Conservation (phyloP, 1,284 basidiomycete genomes). For the Cutaneotrichosporon spelunceum region DNA sequence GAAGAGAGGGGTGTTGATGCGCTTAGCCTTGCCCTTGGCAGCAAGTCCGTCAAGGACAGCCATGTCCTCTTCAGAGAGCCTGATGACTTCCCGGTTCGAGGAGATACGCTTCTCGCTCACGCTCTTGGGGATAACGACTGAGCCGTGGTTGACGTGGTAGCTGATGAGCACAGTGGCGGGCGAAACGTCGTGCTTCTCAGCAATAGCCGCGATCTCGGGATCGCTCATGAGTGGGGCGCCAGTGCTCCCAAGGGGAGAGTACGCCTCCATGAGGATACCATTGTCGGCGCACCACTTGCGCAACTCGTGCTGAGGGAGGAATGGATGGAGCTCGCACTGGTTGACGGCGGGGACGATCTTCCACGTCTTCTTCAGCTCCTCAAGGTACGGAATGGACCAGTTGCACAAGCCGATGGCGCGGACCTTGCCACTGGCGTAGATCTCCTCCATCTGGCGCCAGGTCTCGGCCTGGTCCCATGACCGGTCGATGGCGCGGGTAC, state of each 20-base stretch:
- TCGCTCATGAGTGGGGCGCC: slow-evolving; percentile 53
- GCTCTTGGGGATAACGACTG: slow-evolving; percentile 55
- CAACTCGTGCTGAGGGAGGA: slow-evolving; percentile 52
- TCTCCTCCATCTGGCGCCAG: slow-evolving; percentile 51
- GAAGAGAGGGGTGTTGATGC: slow-evolving; percentile 39
- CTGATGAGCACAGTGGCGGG: slow-evolving; percentile 56
- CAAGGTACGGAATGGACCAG: slow-evolving; percentile 54
- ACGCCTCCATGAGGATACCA: slow-evolving; percentile 54
- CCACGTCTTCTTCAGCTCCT: slow-evolving; percentile 49
- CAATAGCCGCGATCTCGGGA: slow-evolving; percentile 45
- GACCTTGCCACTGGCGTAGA: slow-evolving; percentile 50
- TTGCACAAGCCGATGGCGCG: slow-evolving; percentile 54
- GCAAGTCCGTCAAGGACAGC: slow-evolving; percentile 53
- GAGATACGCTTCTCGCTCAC: slow-evolving; percentile 54
- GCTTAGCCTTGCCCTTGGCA: slow-evolving; percentile 52
- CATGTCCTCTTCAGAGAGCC: slow-evolving; percentile 53
- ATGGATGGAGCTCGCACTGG: slow-evolving; percentile 52
- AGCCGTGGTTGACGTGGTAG: slow-evolving; percentile 55
- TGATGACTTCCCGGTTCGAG: slow-evolving; percentile 53
- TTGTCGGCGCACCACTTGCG: slow-evolving; percentile 53
- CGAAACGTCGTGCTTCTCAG: slow-evolving; percentile 40
- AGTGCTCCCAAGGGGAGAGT: slow-evolving; percentile 53
- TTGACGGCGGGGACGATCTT: slow-evolving; percentile 49
- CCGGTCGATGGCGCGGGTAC: slow-evolving; percentile 64
- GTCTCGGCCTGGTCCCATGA: slow-evolving; percentile 47